phyloP scores from a whole-genome alignment of 495 filamentous ascomycete genomes.

The Oidiodendron maius region DNA sequence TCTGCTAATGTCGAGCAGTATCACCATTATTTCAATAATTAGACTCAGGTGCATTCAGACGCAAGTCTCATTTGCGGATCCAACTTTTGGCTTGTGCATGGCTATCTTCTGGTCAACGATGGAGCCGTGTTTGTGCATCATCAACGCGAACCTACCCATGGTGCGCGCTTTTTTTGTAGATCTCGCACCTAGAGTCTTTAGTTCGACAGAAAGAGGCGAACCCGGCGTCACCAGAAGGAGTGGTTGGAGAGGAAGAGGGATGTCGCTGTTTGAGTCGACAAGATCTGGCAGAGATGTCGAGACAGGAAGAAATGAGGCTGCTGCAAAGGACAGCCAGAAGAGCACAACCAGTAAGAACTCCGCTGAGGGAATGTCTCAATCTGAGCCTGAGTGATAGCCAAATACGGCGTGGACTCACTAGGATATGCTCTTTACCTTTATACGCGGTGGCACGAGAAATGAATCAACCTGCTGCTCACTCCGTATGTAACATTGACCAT shows the following conservation, averaged over 20 bases:
- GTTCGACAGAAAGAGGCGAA: background rate
- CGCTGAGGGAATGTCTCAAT: too few relatives aligned
- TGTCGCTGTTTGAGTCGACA: background rate
- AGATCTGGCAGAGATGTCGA: background rate
- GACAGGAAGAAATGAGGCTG: background rate
- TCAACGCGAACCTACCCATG: constrained; percentile 8
- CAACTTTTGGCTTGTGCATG: background rate
- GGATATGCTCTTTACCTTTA: too few relatives aligned
- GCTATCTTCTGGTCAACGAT: background rate
- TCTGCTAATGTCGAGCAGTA: background rate
- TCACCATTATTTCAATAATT: background rate
- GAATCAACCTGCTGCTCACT: too few relatives aligned
- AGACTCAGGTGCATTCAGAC: background rate
- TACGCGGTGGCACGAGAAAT: too few relatives aligned
- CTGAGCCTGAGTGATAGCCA: too few relatives aligned
- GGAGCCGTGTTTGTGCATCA: constrained; percentile 1
- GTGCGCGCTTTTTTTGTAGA: background rate
- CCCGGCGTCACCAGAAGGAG: background rate
- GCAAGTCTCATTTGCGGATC: background rate
- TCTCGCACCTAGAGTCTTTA: background rate
- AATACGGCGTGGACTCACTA: too few relatives aligned
- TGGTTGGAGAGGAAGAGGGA: background rate
- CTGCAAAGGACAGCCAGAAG: too few relatives aligned
- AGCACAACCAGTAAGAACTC: too few relatives aligned
- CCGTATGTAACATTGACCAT: too few relatives aligned